phyloP scores from a whole-genome alignment of 495 filamentous ascomycete genomes.

The Podospora tetraspora region DNA sequence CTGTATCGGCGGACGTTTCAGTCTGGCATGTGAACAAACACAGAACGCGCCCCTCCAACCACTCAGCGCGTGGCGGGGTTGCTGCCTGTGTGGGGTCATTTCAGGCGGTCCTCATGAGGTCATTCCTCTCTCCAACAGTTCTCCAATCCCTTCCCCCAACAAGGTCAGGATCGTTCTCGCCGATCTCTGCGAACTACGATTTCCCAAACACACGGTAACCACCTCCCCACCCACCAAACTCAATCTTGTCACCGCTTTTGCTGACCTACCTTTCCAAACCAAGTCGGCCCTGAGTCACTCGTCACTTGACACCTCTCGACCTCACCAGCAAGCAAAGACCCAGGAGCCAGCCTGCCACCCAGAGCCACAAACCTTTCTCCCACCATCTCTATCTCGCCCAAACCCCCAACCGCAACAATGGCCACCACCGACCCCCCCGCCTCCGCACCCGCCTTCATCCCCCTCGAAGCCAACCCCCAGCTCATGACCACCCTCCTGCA shows the following conservation, averaged over 20 bases:
- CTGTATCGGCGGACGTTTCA: background rate
- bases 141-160: background rate
- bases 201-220: background rate
- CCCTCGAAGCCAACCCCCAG: slow-evolving; percentile 63
- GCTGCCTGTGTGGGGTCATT: background rate
- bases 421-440: slow-evolving; percentile 31
- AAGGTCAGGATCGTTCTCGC: background rate
- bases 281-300: background rate
- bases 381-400: background rate
- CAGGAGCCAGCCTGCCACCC: background rate
- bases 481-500: slow-evolving; percentile 73
- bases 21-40: background rate
- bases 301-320: background rate
- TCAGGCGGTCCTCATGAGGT: slow-evolving; percentile 1
- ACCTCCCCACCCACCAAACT: background rate
- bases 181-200: background rate
- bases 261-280: background rate
- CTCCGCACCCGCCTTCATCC: slow-evolving; percentile 40
- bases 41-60: background rate
- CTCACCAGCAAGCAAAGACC: background rate
- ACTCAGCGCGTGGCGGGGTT: slow-evolving; percentile 4
- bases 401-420: slow-evolving; percentile 21
- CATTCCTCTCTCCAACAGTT: background rate
- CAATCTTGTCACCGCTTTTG: background rate
- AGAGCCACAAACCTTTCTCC: background rate